Base-by-base conservation (phyloP, 108 stramenopile genomes). In the Pseudonitzschia delicatissima region DNA sequence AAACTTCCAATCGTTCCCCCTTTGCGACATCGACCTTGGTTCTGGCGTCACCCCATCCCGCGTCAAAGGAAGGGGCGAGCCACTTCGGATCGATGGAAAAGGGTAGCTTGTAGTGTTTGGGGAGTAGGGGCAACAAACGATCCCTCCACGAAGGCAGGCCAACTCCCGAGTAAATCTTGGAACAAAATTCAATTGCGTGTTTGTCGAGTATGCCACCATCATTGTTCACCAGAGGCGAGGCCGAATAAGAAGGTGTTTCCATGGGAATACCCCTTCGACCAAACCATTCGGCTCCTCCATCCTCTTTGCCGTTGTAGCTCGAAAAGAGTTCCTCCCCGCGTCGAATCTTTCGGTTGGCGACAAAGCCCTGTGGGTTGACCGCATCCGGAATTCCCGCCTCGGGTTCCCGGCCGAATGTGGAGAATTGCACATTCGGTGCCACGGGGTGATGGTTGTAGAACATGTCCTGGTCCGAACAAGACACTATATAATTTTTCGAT, bases 281-380 rank as follows among this genome's bases (percentile, higher is more conserved):
- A 55, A 80, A 80, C 79, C 79, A 80, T 0, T 55, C 50, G 0
- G 53, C 32, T 12, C 63, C 67, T 5, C 68, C 64, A 28, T 71
- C 73, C 2, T 64, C 31, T 15, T 58, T 31, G 28, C 39, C 31
- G 8, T 63, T 58, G 26, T 80, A 80, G 15, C 42, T 45, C 12
- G 74, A 64, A 58, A 76, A 80, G 4, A 80, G 47, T 51, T 80
- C 79, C 62, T 80, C 74, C 12, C 79, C 79, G 25, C 31, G 33
- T 51, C 15, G 31, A 45, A 80, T 80, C 27, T 62, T 49, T 12
- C 79, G 69, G 12, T 21, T 17, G 2, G 79, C 74, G 21, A 47
- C 39, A 62, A 80, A 80, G 6, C 79, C 79, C 35, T 64, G 48
- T 34, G 57, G 28, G 58, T 72, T 72, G 1, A 48, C 32, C 4